A percentile compares a stretch with the other conserved stretches of the same genome.
These are phyloP conservation scores for Cucurbita pepo DNA, from an alignment of 306 rosid species.

Conservation along the genomic window DNA sequence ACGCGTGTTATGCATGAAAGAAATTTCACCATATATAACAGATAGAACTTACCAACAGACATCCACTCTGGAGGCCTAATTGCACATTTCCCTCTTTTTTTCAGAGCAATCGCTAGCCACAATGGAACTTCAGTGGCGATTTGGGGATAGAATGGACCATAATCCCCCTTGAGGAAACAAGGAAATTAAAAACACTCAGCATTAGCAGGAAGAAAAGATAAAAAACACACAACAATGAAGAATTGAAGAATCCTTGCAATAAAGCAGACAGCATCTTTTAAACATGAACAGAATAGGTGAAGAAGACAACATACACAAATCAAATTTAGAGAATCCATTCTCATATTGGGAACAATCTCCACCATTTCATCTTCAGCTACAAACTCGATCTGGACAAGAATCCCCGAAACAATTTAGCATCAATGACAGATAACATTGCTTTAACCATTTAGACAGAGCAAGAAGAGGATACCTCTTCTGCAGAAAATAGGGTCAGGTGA, in stretches of 20 bases:
- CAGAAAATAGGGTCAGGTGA: conserved; percentile 16
- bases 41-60: conserved; percentile 48
- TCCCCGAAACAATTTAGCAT: not conserved
- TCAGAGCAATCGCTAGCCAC: conserved; percentile 82
- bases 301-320: conserved; percentile 31
- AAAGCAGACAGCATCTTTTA: not conserved
- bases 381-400: conserved; percentile 51
- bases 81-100: conserved; percentile 75
- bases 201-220: not conserved
- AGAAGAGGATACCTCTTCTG: conserved; percentile 27
- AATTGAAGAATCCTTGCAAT: not conserved
- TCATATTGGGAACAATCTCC: conserved; percentile 72
- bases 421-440: not conserved
- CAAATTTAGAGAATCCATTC: conserved; percentile 65
- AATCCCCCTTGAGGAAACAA: conserved; percentile 65
- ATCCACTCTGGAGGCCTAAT: conserved; percentile 74
- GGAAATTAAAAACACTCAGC: not conserved
- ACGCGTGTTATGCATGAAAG: not conserved
- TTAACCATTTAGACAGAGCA: not conserved
- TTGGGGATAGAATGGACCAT: conserved; percentile 77
- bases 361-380: conserved; percentile 65
- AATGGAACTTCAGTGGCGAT: conserved; percentile 58
- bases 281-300: not conserved
- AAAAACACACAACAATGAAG: not conserved
- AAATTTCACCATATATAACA: not conserved